A percentile compares a stretch with the other conserved stretches of the same genome.
Conservation (phyloP, 2,329 filamentous ascomycete species). For the Colletotrichum lindemuthianum region DNA sequence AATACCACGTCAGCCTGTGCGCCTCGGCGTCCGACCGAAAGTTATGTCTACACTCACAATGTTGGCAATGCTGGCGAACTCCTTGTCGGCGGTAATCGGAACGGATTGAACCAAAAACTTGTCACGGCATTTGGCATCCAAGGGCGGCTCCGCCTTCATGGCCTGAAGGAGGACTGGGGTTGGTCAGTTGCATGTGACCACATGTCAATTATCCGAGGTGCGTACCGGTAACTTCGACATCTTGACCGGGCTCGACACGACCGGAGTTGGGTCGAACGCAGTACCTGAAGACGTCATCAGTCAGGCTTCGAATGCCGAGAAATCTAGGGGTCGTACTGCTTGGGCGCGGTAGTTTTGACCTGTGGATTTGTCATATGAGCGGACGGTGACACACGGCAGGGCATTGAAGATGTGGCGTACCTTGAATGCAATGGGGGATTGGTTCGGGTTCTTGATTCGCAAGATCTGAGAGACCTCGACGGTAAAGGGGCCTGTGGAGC, state of each 20-base stretch:
- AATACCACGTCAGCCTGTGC: constrained; percentile 19
- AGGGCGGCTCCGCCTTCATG: constrained; percentile 93
- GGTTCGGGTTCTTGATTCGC: constrained; percentile 72
- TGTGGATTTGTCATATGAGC: constrained; percentile 48
- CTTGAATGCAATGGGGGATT: constrained; percentile 75
- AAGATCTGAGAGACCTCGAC: constrained; percentile 72
- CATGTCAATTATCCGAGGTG: constrained; percentile 31
- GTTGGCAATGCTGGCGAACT: constrained; percentile 77
- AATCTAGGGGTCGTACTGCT: constrained; percentile 77
- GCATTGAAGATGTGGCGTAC: constrained; percentile 51
- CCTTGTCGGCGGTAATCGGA: constrained; percentile 82
- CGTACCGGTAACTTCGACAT: constrained; percentile 93
- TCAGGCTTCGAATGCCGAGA: constrained; percentile 35
- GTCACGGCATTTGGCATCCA: constrained; percentile 91
- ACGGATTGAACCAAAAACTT: constrained; percentile 98
- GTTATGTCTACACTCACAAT: constrained; percentile 40
- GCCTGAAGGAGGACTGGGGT: constrained; percentile 87
- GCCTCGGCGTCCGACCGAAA: constrained; percentile 1
- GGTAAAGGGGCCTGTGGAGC: constrained; percentile 69
- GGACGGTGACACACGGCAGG: constrained; percentile 13
- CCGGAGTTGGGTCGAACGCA: constrained; percentile 97
- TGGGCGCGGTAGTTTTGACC: constrained; percentile 99
- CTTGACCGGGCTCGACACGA: constrained; percentile 88
- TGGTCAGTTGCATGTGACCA: constrained; percentile 40
- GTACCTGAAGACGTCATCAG: constrained; percentile 71